Conservation (phyloP, 148 eudicot species). For the Pharnaceum exiguum region DNA sequence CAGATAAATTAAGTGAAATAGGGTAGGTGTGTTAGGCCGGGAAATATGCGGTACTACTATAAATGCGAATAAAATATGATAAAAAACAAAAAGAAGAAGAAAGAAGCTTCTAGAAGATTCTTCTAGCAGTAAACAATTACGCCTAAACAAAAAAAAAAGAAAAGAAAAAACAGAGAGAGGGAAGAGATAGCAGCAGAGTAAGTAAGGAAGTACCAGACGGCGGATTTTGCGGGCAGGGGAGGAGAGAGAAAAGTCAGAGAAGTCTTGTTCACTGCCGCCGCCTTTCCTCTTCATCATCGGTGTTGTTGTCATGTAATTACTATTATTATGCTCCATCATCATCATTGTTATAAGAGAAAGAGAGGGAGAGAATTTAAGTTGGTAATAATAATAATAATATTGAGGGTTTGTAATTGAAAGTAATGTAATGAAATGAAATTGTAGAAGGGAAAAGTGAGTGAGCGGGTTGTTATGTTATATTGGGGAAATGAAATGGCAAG, state of each 20-base stretch:
- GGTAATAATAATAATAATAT: no score
- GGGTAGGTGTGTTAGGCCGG: no score
- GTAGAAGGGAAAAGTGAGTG: neutral
- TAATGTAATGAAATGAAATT: no score
- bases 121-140: no score
- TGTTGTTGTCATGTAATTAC: conserved; percentile 15
- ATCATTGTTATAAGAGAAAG: neutral
- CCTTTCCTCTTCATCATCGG: conserved; percentile 61
- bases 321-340: conserved; percentile 37
- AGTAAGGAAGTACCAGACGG: conserved; percentile 48
- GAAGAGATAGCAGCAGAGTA: no score
- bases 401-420: no score
- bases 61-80: neutral
- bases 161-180: neutral
- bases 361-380: no score
- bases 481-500: neutral
- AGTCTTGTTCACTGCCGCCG: conserved; percentile 55
- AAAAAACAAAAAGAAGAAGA: neutral
- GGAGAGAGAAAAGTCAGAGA: conserved; percentile 76
- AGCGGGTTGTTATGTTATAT: no score
- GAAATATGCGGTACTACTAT: neutral
- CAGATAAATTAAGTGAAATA: no score
- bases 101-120: no score
- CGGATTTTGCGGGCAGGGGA: conserved; percentile 72
- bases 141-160: neutral